Percentiles rank a stretch among this genome's conserved stretches.
These are phyloP conservation scores for Phialophora expanda DNA, from an alignment of 2,329 filamentous ascomycete genomes.

Conservation along the genomic window DNA sequence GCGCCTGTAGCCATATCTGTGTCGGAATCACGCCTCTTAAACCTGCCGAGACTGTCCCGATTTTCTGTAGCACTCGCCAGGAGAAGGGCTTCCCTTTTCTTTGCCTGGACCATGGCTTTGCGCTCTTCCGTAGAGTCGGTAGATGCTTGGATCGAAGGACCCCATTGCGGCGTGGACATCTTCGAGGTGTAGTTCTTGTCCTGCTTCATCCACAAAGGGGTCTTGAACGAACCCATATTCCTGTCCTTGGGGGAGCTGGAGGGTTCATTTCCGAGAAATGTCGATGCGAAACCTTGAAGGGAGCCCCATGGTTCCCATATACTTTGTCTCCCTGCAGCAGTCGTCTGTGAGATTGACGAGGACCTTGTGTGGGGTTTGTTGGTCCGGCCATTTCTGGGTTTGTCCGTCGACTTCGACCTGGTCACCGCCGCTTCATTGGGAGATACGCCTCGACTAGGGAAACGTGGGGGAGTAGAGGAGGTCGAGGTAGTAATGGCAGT, in stretches of 20 bases:
- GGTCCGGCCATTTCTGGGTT: constrained; percentile 20
- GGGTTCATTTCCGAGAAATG: constrained; percentile 52
- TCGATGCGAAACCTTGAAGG: constrained; percentile 55
- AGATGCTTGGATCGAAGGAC: constrained; percentile 42
- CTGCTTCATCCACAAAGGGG: constrained; percentile 36
- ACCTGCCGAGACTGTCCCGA: constrained; percentile 46
- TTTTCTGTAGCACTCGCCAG: constrained; percentile 50
- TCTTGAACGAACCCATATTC: constrained; percentile 29
- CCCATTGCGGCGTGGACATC: constrained; percentile 45
- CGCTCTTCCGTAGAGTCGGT: constrained; percentile 52
- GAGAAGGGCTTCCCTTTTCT: constrained; percentile 54
- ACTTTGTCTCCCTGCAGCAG: constrained; percentile 29
- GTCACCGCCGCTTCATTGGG: constrained; percentile 43
- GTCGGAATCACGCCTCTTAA: constrained; percentile 55
- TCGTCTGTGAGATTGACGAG: constrained; percentile 13
- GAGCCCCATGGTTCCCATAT: constrained; percentile 56
- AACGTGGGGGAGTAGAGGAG: constrained; percentile 40
- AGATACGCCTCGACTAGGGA: constrained; percentile 49
- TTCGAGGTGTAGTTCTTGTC: constrained; percentile 43
- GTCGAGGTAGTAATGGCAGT: constrained; percentile 42
- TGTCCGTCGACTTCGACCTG: constrained; percentile 31
- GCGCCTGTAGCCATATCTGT: constrained; percentile 43
- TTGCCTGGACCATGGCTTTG: constrained; percentile 53
- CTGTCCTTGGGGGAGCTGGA: constrained; percentile 42
- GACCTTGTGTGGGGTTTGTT: constrained; percentile 16